Evolutionary conservation across 202 grass and related monocot genomes (phyloP).

Genomic region (Panicum hallii): DNA sequence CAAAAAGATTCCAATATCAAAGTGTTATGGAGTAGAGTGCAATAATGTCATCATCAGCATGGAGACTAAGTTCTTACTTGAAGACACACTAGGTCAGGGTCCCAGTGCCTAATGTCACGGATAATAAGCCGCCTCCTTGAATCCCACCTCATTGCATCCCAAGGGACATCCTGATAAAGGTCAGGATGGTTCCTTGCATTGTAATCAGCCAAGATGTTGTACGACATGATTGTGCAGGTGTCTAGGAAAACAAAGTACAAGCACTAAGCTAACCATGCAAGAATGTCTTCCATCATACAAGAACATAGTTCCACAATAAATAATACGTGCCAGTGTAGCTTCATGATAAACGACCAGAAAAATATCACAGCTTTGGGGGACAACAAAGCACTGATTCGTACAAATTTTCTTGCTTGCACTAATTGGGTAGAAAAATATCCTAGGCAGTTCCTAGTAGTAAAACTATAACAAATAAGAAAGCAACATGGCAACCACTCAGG

Average conservation of each 20-base stretch:
- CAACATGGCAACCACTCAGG: neutral
- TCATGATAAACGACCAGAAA: neutral
- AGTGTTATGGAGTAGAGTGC: constrained; percentile 22
- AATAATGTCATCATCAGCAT: constrained; percentile 9
- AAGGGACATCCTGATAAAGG: constrained; percentile 78
- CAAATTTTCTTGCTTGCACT: neutral
- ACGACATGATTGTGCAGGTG: constrained; percentile 75
- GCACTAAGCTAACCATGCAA: neutral
- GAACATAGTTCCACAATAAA: neutral
- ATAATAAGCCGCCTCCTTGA: constrained; percentile 75
- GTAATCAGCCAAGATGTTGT: constrained; percentile 89
- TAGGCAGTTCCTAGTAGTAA: neutral
- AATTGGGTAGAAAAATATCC: neutral
- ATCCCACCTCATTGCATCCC: constrained; percentile 72
- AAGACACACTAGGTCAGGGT: constrained; percentile 86
- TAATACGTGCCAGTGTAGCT: neutral
- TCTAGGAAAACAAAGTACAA: constrained; percentile 57
- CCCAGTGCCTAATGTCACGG: constrained; percentile 71
- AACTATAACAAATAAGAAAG: neutral
- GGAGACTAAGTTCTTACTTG: constrained; percentile 63
- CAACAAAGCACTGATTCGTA: neutral
- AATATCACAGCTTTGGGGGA: neutral
- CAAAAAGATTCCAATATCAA: constrained; percentile 9
- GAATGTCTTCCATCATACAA: neutral
- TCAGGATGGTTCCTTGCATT: constrained; percentile 66